phyloP scores from a whole-genome alignment of 2,329 filamentous ascomycete species.

The Verticillium tricorpus region DNA sequence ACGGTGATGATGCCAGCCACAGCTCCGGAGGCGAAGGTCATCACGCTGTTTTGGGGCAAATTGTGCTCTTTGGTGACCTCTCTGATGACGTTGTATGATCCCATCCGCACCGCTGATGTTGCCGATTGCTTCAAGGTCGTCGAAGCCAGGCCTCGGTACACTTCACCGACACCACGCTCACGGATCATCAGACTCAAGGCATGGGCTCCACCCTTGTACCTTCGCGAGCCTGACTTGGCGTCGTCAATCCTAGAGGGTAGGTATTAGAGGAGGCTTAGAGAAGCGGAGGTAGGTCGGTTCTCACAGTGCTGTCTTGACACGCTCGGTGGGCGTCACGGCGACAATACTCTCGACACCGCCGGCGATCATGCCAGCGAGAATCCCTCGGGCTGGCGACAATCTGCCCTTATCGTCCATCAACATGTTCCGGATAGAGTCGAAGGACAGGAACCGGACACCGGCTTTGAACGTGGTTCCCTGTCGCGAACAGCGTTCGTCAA shows the following conservation, averaged over 20 bases:
- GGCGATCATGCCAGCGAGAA: constrained; percentile 60
- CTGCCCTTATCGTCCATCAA: constrained; percentile 52
- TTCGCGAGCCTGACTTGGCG: constrained; percentile 21
- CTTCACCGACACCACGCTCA: constrained; percentile 33
- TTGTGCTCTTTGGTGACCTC: constrained; percentile 19
- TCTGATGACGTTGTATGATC: constrained; percentile 42
- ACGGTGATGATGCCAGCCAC: constrained; percentile 58
- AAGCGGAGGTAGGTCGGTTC: constrained; percentile 4
- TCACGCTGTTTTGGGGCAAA: constrained; percentile 14
- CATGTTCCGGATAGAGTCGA: constrained; percentile 58
- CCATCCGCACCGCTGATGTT: constrained; percentile 42
- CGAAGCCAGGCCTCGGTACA: constrained; percentile 39
- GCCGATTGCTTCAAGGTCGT: constrained; percentile 44
- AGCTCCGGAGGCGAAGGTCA: constrained; percentile 59
- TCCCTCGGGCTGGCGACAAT: constrained; percentile 49
- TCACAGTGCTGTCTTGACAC: constrained; percentile 61
- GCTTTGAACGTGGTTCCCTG: constrained; percentile 60
- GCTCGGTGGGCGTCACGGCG: constrained; percentile 65
- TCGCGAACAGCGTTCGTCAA: not conserved
- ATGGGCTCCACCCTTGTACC: constrained; percentile 24
- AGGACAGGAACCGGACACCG: constrained; percentile 61
- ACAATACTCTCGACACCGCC: constrained; percentile 57
- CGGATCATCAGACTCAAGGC: constrained; percentile 27
- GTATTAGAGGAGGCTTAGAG: not conserved
- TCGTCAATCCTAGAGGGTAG: constrained; percentile 27